These are phyloP conservation scores for Nannochloris sp. DNA, from an alignment of 139 green algal species.

Conservation along the genomic window DNA sequence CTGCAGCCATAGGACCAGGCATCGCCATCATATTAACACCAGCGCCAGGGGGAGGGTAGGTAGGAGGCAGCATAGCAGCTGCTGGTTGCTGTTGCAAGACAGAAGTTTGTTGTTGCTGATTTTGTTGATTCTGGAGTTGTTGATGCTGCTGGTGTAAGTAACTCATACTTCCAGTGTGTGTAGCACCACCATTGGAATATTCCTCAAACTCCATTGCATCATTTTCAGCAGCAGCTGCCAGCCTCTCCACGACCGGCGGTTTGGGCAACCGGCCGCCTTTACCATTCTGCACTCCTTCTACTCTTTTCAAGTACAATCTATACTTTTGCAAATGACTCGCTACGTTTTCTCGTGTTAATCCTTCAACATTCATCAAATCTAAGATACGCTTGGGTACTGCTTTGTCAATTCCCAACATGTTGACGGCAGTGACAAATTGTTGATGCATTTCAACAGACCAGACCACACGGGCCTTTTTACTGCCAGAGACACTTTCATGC, in stretches of 20 bases:
- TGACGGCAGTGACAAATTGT: constrained; percentile 92
- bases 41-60: not conserved
- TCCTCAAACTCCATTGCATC: not conserved
- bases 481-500: constrained; percentile 8
- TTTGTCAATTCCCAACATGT: constrained; percentile 90
- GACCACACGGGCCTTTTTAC: constrained; percentile 90
- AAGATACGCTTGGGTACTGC: constrained; percentile 97
- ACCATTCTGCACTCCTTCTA: constrained; percentile 31
- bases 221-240: not conserved
- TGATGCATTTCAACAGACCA: constrained; percentile 95
- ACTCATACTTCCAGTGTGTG: not conserved
- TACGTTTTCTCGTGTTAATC: constrained; percentile 93
- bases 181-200: not conserved
- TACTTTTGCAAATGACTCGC: constrained; percentile 95
- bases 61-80: not conserved
- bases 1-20: not conserved
- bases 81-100: not conserved
- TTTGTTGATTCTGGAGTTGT: constrained; percentile 2
- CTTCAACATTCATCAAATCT: constrained; percentile 90
- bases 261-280: not conserved
- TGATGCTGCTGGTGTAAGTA: too few relatives aligned
- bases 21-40: not conserved
- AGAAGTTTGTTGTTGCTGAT: not conserved
- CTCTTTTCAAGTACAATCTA: constrained; percentile 84
- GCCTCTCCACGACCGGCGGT: not conserved